Evolutionary conservation across 2,329 filamentous ascomycete genomes (phyloP).

Genomic region (Calonectria fujianensis): DNA sequence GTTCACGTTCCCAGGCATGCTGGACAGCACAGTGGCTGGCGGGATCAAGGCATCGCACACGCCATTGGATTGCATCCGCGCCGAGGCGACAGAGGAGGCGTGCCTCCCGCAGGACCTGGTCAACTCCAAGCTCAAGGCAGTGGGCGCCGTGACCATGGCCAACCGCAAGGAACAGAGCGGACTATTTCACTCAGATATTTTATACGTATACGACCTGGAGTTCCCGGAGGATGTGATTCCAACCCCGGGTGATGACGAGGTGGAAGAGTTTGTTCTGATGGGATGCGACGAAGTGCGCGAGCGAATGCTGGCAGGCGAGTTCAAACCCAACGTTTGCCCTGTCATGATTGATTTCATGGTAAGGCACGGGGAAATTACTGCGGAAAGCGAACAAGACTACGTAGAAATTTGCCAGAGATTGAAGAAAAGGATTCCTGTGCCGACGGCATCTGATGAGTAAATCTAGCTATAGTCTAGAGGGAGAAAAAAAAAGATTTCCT

Average conservation of each 20-base stretch:
- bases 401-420: conserved; percentile 76
- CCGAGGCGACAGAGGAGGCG: conserved; percentile 85
- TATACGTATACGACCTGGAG: conserved; percentile 86
- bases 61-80: conserved; percentile 80
- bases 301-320: conserved; percentile 80
- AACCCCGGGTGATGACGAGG: conserved; percentile 84
- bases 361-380: conserved; percentile 82
- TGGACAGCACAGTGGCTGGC: conserved; percentile 88
- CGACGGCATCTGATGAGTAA: conserved; percentile 53
- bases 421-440: conserved; percentile 66
- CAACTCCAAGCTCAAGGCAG: conserved; percentile 47
- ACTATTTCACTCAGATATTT: conserved; percentile 62
- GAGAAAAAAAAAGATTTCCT: neutral
- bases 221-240: conserved; percentile 75
- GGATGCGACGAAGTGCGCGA: conserved; percentile 74
- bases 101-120: conserved; percentile 59
- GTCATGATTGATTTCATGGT: conserved; percentile 90
- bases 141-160: conserved; percentile 61
- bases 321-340: conserved; percentile 89
- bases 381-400: conserved; percentile 83
- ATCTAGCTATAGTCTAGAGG: neutral
- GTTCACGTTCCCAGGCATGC: conserved; percentile 82
- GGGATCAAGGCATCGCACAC: conserved; percentile 81
- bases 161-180: conserved; percentile 55
- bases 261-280: conserved; percentile 84